Evolutionary conservation across 768 basidiomycete species (phyloP).

Genomic region (Russula brevipes): DNA sequence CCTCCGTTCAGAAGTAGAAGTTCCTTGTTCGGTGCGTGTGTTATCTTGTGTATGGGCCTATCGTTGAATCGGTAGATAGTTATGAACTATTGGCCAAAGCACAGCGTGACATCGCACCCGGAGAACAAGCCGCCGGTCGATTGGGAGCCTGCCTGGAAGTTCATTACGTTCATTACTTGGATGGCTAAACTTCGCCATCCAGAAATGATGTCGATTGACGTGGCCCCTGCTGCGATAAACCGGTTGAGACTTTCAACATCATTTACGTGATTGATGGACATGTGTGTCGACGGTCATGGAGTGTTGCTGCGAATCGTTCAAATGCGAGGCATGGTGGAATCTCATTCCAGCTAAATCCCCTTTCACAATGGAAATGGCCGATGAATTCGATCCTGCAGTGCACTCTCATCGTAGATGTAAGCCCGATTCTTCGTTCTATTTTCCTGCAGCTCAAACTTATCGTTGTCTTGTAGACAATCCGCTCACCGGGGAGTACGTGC

Average conservation of each 20-base stretch:
- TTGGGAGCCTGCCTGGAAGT: conserved; percentile 50
- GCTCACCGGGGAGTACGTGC: conserved; percentile 65
- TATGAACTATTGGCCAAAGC: conserved; percentile 89
- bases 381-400: conserved; percentile 18
- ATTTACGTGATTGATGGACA: not conserved
- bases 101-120: conserved; percentile 84
- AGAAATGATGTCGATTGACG: not conserved
- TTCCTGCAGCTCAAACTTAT: not conserved
- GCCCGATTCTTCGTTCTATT: conserved; percentile 4
- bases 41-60: not conserved
- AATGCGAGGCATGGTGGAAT: not conserved
- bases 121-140: conserved; percentile 73
- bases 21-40: conserved; percentile 77
- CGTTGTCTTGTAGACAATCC: conserved; percentile 64
- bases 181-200: not conserved
- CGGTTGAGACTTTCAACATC: not conserved
- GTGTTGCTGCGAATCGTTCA: not conserved
- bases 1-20: conserved; percentile 61
- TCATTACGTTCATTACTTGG: conserved; percentile 46
- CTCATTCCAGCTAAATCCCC: not conserved
- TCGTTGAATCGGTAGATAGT: conserved; percentile 35
- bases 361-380: conserved; percentile 7
- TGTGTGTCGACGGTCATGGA: conserved; percentile 1
- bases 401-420: conserved; percentile 23
- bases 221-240: not conserved